Conservation (phyloP, 2,329 filamentous ascomycete species). For the Hymenoscyphus repandus region DNA sequence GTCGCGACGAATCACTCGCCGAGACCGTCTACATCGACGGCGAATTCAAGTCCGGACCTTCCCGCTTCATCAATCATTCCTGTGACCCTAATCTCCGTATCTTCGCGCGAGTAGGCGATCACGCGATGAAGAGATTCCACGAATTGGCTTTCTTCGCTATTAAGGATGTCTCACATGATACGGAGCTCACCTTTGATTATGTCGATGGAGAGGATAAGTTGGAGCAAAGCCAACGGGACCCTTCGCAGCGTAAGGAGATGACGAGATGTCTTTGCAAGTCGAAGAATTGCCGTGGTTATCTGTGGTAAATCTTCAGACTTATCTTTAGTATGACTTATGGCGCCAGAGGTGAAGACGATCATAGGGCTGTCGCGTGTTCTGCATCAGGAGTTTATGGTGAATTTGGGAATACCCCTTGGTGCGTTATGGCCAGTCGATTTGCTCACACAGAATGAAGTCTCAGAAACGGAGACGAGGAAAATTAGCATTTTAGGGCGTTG, state of each 20-base stretch:
- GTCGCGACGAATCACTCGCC: slow-evolving; percentile 42
- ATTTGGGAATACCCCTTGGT: too few relatives aligned
- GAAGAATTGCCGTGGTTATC: slow-evolving; percentile 59
- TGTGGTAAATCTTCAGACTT: slow-evolving; percentile 48
- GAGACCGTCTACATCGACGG: slow-evolving; percentile 59
- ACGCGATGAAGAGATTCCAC: slow-evolving; percentile 68
- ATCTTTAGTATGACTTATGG: too few relatives aligned
- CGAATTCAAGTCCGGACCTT: slow-evolving; percentile 72
- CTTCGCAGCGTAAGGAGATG: slow-evolving; percentile 48
- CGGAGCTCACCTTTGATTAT: slow-evolving; percentile 79
- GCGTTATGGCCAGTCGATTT: too few relatives aligned
- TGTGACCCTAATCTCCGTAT: slow-evolving; percentile 76
- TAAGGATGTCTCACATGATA: slow-evolving; percentile 55
- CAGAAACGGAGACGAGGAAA: too few relatives aligned
- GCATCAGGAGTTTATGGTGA: too few relatives aligned
- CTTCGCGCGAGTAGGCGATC: slow-evolving; percentile 73
- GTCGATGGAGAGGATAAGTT: slow-evolving; percentile 56
- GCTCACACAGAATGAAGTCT: too few relatives aligned
- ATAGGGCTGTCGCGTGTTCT: too few relatives aligned
- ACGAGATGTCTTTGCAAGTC: slow-evolving; percentile 58
- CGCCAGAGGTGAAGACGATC: too few relatives aligned
- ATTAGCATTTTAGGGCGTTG: too few relatives aligned
- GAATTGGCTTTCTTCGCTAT: slow-evolving; percentile 73
- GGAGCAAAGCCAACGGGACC: slow-evolving; percentile 45
- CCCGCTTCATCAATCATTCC: slow-evolving; percentile 78